phyloP scores from a whole-genome alignment of 2,329 filamentous ascomycete genomes.

The Helminthosporium solani region DNA sequence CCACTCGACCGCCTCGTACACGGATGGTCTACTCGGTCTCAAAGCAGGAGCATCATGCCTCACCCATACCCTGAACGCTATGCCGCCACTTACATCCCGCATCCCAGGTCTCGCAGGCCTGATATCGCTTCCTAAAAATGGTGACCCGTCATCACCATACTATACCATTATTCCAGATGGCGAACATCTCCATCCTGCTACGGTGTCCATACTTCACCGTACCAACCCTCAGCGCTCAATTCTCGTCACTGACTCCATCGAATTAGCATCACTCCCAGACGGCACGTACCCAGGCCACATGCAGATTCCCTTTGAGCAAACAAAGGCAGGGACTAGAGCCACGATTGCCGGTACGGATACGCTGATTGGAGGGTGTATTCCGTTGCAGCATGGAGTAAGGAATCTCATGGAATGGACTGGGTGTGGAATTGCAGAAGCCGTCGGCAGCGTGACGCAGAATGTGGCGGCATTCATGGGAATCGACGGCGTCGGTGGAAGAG shows the following conservation, averaged over 20 bases:
- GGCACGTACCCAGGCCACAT: constrained; percentile 54
- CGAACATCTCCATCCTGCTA: constrained; percentile 55
- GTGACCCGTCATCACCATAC: constrained; percentile 43
- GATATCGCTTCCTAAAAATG: constrained; percentile 27
- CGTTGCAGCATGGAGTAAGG: constrained; percentile 52
- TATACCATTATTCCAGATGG: constrained; percentile 57
- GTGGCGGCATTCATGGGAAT: constrained; percentile 52
- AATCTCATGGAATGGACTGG: constrained; percentile 52
- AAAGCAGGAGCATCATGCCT: constrained; percentile 52
- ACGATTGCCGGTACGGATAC: constrained; percentile 56
- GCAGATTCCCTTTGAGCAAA: constrained; percentile 53
- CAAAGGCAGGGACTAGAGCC: constrained; percentile 51
- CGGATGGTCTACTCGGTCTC: constrained; percentile 49
- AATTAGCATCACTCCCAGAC: constrained; percentile 55
- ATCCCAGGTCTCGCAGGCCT: constrained; percentile 54
- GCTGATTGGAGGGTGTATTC: constrained; percentile 55
- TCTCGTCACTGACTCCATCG: constrained; percentile 56
- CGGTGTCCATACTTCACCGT: constrained; percentile 52
- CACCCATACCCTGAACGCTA: constrained; percentile 59
- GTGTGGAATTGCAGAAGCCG: constrained; percentile 51
- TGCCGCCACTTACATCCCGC: constrained; percentile 53
- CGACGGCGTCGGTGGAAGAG: constrained; percentile 46
- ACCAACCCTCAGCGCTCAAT: constrained; percentile 51
- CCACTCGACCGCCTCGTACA: constrained; percentile 53
- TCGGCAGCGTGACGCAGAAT: constrained; percentile 53